Evolutionary conservation across 306 rosid species (phyloP).

Genomic region (Trichosanthes cucumerina): DNA sequence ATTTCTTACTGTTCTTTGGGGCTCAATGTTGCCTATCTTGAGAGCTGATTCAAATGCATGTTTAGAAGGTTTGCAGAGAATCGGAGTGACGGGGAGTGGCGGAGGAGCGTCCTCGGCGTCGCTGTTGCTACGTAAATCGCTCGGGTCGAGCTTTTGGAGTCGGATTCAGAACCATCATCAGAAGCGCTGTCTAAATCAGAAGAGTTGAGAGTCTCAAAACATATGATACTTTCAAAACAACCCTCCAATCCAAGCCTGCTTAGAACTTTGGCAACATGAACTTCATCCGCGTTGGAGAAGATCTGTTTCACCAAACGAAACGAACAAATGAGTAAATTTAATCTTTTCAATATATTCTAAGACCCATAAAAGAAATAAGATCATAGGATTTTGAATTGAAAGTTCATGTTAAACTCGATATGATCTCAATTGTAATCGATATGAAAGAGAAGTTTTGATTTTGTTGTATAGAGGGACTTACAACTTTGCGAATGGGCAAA

Average conservation of each 20-base stretch:
- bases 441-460: no score
- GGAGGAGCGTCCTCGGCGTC: conserved; percentile 14
- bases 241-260: conserved; percentile 70
- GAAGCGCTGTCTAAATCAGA: conserved; percentile 5
- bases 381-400: no score
- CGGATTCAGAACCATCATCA: conserved; percentile 8
- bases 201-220: conserved; percentile 73
- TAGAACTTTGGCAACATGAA: conserved; percentile 49
- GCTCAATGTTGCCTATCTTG: conserved; percentile 49
- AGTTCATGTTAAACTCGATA: neutral
- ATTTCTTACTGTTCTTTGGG: conserved; percentile 51
- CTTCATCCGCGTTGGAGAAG: conserved; percentile 53
- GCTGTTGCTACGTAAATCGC: neutral
- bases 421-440: neutral
- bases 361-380: no score
- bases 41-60: conserved; percentile 49
- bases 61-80: conserved; percentile 72
- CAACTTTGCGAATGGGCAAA: conserved; percentile 65
- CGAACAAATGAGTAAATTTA: neutral
- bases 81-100: conserved; percentile 41
- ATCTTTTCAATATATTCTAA: neutral
- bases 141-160: neutral
- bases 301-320: conserved; percentile 23
- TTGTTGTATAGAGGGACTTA: conserved; percentile 8
- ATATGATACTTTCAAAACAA: conserved; percentile 62